Conservation (phyloP, 106 monocot genomes). For the Iris macrosiphon region DNA sequence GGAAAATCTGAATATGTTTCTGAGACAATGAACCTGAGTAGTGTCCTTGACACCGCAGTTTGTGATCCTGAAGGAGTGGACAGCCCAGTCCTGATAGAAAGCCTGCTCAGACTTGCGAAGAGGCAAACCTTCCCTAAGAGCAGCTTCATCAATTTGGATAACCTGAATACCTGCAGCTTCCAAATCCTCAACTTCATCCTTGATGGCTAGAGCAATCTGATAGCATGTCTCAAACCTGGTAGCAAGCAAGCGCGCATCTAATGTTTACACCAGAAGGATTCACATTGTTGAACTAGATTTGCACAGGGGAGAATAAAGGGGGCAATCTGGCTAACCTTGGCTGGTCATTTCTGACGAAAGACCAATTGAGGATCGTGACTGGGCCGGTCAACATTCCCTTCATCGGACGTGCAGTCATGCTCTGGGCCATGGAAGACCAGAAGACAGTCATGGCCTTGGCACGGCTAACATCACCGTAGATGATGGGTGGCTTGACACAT, state of each 20-base stretch:
- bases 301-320: not conserved
- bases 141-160: constrained; percentile 26
- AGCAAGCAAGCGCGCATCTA: no score
- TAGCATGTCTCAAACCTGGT: constrained; percentile 27
- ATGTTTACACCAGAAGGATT: no score
- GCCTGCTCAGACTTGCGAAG: constrained; percentile 27
- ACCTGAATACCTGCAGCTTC: constrained; percentile 27
- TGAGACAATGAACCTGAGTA: constrained; percentile 15
- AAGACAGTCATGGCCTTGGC: constrained; percentile 30
- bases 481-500: constrained; percentile 30
- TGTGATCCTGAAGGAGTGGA: constrained; percentile 29
- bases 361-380: constrained; percentile 29
- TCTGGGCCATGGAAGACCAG: constrained; percentile 27
- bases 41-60: constrained; percentile 25
- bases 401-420: constrained; percentile 27
- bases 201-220: constrained; percentile 25
- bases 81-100: constrained; percentile 27
- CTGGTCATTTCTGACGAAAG: constrained; percentile 26
- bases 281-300: no score
- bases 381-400: constrained; percentile 30
- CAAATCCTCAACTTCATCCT: constrained; percentile 25
- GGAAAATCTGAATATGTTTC: no score
- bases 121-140: constrained; percentile 21
- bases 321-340: constrained; percentile 21
- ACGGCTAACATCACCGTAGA: constrained; percentile 26